Percentiles rank a stretch among this genome's conserved stretches.
Evolutionary conservation across 345 rosid genomes (phyloP).

Genomic region (Hirschfeldia incana): DNA sequence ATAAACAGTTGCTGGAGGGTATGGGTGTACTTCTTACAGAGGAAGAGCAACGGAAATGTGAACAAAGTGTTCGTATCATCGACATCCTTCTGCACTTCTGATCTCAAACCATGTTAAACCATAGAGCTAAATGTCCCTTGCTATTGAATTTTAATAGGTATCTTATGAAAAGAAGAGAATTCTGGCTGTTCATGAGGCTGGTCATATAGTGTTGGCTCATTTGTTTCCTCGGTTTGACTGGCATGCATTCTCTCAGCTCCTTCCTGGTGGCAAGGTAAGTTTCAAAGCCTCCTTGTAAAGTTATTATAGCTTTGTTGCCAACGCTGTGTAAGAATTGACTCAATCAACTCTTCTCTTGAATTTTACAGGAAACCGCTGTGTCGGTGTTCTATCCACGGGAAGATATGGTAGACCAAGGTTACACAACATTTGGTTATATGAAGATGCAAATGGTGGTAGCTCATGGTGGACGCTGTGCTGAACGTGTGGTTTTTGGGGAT

Average conservation of each 20-base stretch:
- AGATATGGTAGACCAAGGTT: slow-evolving; percentile 94
- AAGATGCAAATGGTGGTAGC: slow-evolving; percentile 99
- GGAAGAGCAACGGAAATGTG: slow-evolving; percentile 92
- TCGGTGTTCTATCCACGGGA: slow-evolving; percentile 95
- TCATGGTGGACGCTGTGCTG: slow-evolving; percentile 98
- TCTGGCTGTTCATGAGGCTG: slow-evolving; percentile 96
- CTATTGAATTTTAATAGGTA: slow-evolving; percentile 51
- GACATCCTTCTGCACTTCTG: slow-evolving; percentile 4
- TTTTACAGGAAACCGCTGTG: slow-evolving; percentile 83
- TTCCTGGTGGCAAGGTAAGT: slow-evolving; percentile 93
- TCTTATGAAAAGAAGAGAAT: slow-evolving; percentile 84
- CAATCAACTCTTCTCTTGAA: not conserved
- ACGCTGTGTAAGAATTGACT: slow-evolving; percentile 9
- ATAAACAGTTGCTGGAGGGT: slow-evolving; percentile 96
- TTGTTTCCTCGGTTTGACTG: slow-evolving; percentile 95
- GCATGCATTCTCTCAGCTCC: slow-evolving; percentile 99
- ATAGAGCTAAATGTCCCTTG: slow-evolving; percentile 20
- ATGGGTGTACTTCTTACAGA: slow-evolving; percentile 97
- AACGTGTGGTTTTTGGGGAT: slow-evolving; percentile 75
- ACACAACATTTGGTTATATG: slow-evolving; percentile 97
- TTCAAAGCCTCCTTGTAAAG: slow-evolving; percentile 1
- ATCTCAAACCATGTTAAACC: slow-evolving; percentile 12
- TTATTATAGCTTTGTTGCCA: not conserved
- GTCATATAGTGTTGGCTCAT: slow-evolving; percentile 88
- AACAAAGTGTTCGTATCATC: slow-evolving; percentile 67